phyloP scores from a whole-genome alignment of 768 basidiomycete genomes.

The Rhizopogon vinicolor region DNA sequence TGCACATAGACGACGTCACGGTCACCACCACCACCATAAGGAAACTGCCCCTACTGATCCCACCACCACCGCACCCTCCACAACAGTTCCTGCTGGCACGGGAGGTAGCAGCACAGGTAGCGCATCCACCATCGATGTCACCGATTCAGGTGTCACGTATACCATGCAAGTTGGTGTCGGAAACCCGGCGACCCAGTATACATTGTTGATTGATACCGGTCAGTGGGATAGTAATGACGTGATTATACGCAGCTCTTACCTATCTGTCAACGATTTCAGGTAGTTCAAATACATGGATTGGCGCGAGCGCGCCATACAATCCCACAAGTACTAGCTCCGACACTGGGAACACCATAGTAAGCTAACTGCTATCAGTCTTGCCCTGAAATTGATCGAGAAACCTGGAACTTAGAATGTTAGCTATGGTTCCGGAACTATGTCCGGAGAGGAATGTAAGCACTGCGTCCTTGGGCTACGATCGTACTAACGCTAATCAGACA shows the following conservation, averaged over 20 bases:
- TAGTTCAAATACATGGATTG: conserved; percentile 54
- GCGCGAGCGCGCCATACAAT: conserved; percentile 42
- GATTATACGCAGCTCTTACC: background rate
- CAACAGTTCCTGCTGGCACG: conserved; percentile 10
- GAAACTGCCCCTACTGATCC: background rate
- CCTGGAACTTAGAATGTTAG: conserved; percentile 34
- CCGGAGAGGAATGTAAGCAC: conserved; percentile 43
- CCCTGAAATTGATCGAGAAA: background rate
- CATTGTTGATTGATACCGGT: conserved; percentile 58
- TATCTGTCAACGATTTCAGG: conserved; percentile 17
- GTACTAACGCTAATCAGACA: conserved; percentile 28
- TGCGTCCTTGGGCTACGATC: background rate
- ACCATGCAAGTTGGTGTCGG: conserved; percentile 49
- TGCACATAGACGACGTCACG: conserved; percentile 13
- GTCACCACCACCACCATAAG: background rate
- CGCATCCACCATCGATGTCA: conserved; percentile 44
- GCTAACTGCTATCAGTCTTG: conserved; percentile 7
- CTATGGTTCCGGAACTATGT: conserved; percentile 51
- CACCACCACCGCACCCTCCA: conserved; percentile 1
- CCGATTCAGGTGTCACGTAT: conserved; percentile 55
- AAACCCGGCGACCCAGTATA: conserved; percentile 42
- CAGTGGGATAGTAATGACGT: conserved; percentile 8
- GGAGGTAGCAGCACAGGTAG: conserved; percentile 6
- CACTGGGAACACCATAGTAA: conserved; percentile 33
- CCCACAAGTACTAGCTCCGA: conserved; percentile 41